Percentiles rank a stretch among this genome's conserved stretches.
These are phyloP conservation scores for Noccaea caerulescens DNA, from an alignment of 345 rosid species.

Conservation along the genomic window DNA sequence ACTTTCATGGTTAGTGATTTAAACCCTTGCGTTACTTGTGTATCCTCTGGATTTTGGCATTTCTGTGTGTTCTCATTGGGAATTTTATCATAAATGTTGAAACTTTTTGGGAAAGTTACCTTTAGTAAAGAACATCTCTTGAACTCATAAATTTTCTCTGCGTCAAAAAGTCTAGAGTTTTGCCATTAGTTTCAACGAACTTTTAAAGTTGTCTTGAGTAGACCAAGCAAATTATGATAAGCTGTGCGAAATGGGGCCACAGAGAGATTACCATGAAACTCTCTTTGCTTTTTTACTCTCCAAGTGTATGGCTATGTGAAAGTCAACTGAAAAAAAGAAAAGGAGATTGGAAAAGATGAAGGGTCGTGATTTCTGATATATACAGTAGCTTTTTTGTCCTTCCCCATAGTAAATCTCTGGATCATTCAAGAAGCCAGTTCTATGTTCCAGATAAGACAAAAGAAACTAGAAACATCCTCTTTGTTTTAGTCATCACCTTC, in stretches of 20 bases:
- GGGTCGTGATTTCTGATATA: background rate
- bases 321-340: background rate
- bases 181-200: background rate
- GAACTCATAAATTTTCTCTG: background rate
- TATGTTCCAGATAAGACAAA: slow-evolving; percentile 34
- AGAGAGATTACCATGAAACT: background rate
- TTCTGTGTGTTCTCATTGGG: background rate
- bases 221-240: background rate
- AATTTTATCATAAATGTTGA: background rate
- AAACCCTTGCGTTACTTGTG: background rate
- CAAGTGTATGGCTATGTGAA: slow-evolving; percentile 24
- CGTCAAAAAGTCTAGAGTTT: background rate
- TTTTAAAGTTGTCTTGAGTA: background rate
- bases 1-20: background rate
- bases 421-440: slow-evolving; percentile 32
- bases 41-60: slow-evolving; percentile 3
- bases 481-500: slow-evolving; percentile 17
- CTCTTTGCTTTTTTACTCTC: slow-evolving; percentile 2
- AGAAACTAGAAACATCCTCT: slow-evolving; percentile 38
- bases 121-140: background rate
- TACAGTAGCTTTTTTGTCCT: background rate
- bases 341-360: background rate
- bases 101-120: background rate
- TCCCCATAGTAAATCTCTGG: slow-evolving; percentile 15
- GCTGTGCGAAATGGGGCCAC: slow-evolving; percentile 11